Percentiles rank a stretch among this genome's conserved stretches.
Conservation (phyloP, 2,329 filamentous ascomycete species). For the Xylaria sp. region DNA sequence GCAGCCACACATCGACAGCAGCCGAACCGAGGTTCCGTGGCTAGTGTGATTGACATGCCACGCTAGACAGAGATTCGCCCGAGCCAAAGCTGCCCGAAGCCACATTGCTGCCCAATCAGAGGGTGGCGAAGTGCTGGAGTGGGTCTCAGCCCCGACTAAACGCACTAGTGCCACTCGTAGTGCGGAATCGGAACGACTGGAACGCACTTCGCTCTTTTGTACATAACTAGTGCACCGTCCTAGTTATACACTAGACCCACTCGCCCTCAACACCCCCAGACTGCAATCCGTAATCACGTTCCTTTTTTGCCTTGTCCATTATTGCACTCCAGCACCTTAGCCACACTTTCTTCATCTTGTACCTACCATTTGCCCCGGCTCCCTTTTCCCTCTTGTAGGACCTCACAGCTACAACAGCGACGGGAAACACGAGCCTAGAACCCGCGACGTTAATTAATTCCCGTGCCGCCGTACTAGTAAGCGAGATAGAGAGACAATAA, state of each 20-base stretch:
- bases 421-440: background rate
- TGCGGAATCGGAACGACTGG: background rate
- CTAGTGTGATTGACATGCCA: background rate
- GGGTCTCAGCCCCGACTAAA: background rate
- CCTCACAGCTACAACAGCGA: background rate
- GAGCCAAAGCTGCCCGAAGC: background rate
- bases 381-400: background rate
- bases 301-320: background rate
- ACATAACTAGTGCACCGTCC: background rate
- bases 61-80: background rate
- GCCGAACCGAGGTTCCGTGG: background rate
- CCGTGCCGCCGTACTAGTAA: background rate
- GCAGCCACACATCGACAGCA: background rate
- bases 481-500: background rate
- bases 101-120: background rate
- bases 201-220: background rate
- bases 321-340: background rate
- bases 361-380: background rate
- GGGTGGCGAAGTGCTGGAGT: background rate
- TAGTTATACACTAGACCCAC: background rate
- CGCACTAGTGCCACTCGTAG: background rate
- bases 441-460: background rate
- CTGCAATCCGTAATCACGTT: background rate
- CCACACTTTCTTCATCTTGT: slow-evolving; percentile 4
- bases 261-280: background rate